Evolutionary conservation across 345 rosid genomes (phyloP).

Genomic region (Corchorus olitorius): DNA sequence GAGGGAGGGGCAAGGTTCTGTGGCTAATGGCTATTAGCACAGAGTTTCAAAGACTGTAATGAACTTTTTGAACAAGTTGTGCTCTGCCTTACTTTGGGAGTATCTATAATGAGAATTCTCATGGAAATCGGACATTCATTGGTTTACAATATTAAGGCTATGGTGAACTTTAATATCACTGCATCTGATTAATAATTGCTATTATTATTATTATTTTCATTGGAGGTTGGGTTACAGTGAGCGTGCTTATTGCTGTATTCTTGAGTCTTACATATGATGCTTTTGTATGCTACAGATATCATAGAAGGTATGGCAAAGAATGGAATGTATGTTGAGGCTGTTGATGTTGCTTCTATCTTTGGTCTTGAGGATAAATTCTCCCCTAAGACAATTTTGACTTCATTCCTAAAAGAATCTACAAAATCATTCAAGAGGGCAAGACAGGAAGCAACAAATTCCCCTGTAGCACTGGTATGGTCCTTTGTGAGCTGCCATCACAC

Average conservation of each 20-base stretch:
- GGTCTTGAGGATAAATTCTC: conserved; percentile 62
- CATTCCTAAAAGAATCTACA: conserved; percentile 49
- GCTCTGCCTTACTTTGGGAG: neutral
- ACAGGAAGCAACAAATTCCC: conserved; percentile 39
- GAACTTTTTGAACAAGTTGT: neutral
- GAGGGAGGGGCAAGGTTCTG: too few species aligned
- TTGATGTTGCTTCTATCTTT: conserved; percentile 56
- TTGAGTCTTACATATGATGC: neutral
- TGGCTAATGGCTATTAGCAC: too few species aligned
- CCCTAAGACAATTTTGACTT: conserved; percentile 48
- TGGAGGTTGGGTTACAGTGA: neutral
- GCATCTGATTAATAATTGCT: conserved; percentile 2
- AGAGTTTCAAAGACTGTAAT: neutral
- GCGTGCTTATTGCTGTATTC: neutral
- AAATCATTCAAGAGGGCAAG: conserved; percentile 49
- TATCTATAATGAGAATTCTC: neutral
- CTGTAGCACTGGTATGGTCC: conserved; percentile 38
- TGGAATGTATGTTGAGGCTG: conserved; percentile 60
- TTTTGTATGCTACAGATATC: conserved; percentile 42
- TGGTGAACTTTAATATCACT: neutral
- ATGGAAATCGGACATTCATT: neutral
- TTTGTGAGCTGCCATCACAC: neutral
- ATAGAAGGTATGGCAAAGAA: conserved; percentile 52
- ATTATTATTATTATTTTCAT: neutral
- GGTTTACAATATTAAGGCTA: neutral